Base-by-base conservation (phyloP, 352 stramenopile genomes). In the Phytophthora pluvialis region DNA sequence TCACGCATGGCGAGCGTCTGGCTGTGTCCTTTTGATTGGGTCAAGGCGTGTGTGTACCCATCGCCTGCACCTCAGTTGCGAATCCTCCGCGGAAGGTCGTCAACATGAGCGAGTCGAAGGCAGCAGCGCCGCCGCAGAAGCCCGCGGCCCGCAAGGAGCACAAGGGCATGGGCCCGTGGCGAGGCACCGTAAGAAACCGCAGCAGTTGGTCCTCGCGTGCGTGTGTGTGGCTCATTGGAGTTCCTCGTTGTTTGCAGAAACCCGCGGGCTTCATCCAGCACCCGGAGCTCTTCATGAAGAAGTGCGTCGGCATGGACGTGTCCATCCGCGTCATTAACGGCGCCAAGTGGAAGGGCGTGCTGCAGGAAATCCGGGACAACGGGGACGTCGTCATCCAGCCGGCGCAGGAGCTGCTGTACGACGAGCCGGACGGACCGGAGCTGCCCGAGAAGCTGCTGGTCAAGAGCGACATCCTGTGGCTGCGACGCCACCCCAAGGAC, bases 321-420 rank as follows among this genome's bases (percentile, higher is more conserved):
- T 67, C 64, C 13, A 51, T 72, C 43, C 64, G 64, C 33, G 50
- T 60, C 50, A 68, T 64, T 44, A 68, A 59, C 57, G 64, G 64
- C 4, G 58, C 58, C 50, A 72, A 64, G 58, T 72, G 64, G 64
- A 50, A 42, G 45, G 64, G 64, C 38, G 43, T 67, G 16, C 50
- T 72, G 25, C 39, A n/a, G 1, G 58, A 68, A 28, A 57, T 72
- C 1, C 36, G 29, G 9, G 57, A 63, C 32, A 67, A 72, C 18
- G 57, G 64, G 8, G 54, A 67, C 46, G 45, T 72, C 36, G 32
- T 68, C 10, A 67, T 72, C 58, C n/a, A 42, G 11, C 64, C 64
- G 38, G 64, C 64, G 4, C 64, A 72, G 32, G 64, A 72, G 58
- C 46, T 72, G 18, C 58, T 72, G 28, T 72, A 68, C 57, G 64